Percentiles rank a stretch among this genome's conserved stretches.
Conservation (phyloP, 768 basidiomycete genomes). For the Trametes villosa region DNA sequence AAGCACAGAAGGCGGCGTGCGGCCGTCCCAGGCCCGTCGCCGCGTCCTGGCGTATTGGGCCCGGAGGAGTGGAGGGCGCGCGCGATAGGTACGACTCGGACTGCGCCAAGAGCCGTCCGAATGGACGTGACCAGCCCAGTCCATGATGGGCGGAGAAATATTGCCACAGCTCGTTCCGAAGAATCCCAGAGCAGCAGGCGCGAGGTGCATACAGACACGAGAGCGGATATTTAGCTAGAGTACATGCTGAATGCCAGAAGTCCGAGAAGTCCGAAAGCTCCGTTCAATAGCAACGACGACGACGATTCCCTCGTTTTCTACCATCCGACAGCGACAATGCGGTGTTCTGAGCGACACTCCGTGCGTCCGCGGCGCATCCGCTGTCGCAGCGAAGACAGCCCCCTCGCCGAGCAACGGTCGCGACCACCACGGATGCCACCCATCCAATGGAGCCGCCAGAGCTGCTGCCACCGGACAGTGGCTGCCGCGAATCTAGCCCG, state of each 20-base stretch:
- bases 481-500: background rate
- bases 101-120: background rate
- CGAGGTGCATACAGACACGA: background rate
- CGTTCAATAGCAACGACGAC: too few relatives aligned
- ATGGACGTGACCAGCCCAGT: background rate
- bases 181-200: background rate
- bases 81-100: too few relatives aligned
- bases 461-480: background rate
- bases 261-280: background rate
- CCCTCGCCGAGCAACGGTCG: background rate
- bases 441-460: background rate
- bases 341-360: too few relatives aligned
- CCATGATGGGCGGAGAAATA: background rate
- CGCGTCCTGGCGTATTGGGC: background rate
- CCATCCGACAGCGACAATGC: too few relatives aligned
- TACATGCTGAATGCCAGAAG: background rate
- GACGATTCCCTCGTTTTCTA: too few relatives aligned
- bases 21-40: constrained; percentile 5
- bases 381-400: background rate
- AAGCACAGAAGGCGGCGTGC: background rate
- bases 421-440: background rate
- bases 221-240: background rate
- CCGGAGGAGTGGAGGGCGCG: background rate
- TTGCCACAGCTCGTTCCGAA: background rate
- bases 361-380: background rate